Conservation (phyloP, 352 stramenopile genomes). For the Elongisporangium anandrum region DNA sequence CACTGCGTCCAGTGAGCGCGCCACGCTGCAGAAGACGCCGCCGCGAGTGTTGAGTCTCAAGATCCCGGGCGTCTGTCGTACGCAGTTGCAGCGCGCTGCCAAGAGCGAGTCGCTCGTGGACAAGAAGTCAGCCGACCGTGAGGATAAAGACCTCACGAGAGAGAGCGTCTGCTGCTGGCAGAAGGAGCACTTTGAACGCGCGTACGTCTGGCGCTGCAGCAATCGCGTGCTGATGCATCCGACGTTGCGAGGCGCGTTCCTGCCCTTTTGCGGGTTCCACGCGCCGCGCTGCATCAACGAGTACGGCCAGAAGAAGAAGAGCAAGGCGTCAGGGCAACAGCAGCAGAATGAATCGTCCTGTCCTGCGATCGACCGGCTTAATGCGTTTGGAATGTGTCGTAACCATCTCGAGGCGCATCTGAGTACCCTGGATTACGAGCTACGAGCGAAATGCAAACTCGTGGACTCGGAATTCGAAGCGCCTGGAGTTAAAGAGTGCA, state of each 20-base stretch:
- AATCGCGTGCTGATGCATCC: conserved; percentile 64
- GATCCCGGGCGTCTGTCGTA: conserved; percentile 33
- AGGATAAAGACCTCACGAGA: conserved; percentile 9
- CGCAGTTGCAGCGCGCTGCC: conserved; percentile 18
- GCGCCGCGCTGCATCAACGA: conserved; percentile 51
- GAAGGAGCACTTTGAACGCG: conserved; percentile 49
- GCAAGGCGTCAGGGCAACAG: conserved; percentile 9
- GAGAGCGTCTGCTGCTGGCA: conserved; percentile 45
- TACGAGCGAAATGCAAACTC: conserved; percentile 30
- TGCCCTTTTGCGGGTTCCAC: conserved; percentile 69
- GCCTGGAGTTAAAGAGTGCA: conserved; percentile 54
- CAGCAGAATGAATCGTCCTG: conserved; percentile 12
- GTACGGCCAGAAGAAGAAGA: conserved; percentile 36
- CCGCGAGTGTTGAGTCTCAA: conserved; percentile 29
- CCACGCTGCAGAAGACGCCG: conserved; percentile 42
- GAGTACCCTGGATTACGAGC: conserved; percentile 44
- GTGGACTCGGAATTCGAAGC: conserved; percentile 65
- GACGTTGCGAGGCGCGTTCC: conserved; percentile 36
- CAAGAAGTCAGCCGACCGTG: conserved; percentile 11
- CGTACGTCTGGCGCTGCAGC: conserved; percentile 52
- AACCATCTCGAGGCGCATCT: conserved; percentile 68
- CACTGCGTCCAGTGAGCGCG: conserved; percentile 32
- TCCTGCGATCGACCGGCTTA: conserved; percentile 43
- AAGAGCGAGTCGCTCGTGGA: conserved; percentile 13
- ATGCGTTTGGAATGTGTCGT: conserved; percentile 60